A percentile compares a stretch with the other conserved stretches of the same genome.
phyloP scores from a whole-genome alignment of 1,139 yeast species.

The Candida labiduridarum region DNA sequence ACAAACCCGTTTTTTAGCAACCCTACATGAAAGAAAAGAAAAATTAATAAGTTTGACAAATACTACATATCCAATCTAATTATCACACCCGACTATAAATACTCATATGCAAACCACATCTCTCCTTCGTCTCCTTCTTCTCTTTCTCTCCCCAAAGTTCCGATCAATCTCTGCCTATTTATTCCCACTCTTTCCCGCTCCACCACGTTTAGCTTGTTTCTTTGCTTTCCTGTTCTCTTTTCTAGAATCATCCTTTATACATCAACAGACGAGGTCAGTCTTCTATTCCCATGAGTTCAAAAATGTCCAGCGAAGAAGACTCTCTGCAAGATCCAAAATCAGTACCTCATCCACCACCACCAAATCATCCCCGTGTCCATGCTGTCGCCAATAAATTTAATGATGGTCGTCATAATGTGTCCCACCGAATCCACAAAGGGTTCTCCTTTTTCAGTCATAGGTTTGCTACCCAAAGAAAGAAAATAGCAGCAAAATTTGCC shows the following conservation, averaged over 20 bases:
- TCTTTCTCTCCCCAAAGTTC: neutral
- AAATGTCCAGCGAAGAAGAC: conserved; percentile 4
- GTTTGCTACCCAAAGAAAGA: conserved; percentile 23
- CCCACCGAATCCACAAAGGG: conserved; percentile 2
- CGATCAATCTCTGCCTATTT: neutral
- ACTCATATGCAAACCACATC: neutral
- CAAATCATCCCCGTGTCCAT: neutral
- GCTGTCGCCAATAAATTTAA: neutral
- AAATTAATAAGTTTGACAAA: conserved; percentile 3
- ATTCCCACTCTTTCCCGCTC: neutral
- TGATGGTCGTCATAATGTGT: neutral
- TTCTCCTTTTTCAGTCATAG: conserved; percentile 9
- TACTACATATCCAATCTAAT: neutral
- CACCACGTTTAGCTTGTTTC: neutral
- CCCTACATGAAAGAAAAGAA: neutral
- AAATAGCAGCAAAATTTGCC: conserved; percentile 20
- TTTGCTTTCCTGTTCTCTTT: neutral
- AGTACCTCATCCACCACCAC: neutral
- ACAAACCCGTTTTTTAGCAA: neutral
- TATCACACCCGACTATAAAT: neutral
- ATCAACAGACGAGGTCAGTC: neutral
- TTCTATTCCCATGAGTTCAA: neutral
- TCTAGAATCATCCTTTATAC: neutral
- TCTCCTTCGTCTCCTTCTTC: neutral
- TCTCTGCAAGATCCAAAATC: neutral